These are phyloP conservation scores for Scleroderma citrinum DNA, from an alignment of 768 basidiomycete genomes.

Conservation along the genomic window DNA sequence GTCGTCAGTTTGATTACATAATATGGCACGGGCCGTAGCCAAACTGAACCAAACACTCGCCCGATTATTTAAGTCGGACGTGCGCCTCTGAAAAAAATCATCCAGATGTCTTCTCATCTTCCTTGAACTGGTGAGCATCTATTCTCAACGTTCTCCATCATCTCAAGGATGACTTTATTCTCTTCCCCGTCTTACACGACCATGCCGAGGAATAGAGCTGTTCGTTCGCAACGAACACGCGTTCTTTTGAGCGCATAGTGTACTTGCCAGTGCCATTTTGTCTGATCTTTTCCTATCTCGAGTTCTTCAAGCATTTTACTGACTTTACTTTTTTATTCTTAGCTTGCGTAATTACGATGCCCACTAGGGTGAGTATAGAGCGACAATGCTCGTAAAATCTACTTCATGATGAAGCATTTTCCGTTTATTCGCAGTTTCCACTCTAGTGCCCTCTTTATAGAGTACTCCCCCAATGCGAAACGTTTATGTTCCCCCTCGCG, in stretches of 20 bases:
- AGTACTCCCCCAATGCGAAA: constrained; percentile 72
- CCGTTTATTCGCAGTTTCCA: constrained; percentile 86
- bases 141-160: not conserved
- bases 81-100: not conserved
- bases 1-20: constrained; percentile 21
- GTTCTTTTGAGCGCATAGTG: constrained; percentile 56
- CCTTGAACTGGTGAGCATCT: constrained; percentile 10
- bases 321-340: constrained; percentile 6
- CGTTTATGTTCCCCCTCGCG: constrained; percentile 65
- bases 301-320: constrained; percentile 6
- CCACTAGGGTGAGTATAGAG: no score
- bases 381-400: constrained; percentile 16
- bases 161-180: constrained; percentile 65
- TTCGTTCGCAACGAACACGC: constrained; percentile 74
- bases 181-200: constrained; percentile 92
- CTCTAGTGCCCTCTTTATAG: constrained; percentile 60
- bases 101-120: not conserved
- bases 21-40: constrained; percentile 27
- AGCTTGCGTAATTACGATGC: no score
- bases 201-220: constrained; percentile 78
- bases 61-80: constrained; percentile 25
- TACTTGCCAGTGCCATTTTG: constrained; percentile 88
- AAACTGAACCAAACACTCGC: constrained; percentile 22
- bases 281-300: constrained; percentile 43
- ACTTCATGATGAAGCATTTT: constrained; percentile 46